phyloP scores from a whole-genome alignment of 2,329 filamentous ascomycete species.

The Penicillium sp. region DNA sequence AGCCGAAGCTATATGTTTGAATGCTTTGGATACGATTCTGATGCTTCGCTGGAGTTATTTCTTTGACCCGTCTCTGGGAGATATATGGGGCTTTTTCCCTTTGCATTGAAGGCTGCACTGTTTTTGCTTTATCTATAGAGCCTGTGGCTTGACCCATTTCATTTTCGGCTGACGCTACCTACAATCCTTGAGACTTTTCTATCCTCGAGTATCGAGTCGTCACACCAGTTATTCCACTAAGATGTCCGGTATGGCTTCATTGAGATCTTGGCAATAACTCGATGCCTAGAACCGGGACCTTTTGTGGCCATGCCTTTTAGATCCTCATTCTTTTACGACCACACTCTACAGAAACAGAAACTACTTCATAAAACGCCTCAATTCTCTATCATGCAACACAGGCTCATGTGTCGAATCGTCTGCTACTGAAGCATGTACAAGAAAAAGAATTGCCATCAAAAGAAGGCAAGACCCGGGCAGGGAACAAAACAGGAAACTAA shows the following conservation, averaged over 20 bases:
- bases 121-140: not conserved
- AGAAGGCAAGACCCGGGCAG: not conserved
- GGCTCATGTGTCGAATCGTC: conserved; percentile 11
- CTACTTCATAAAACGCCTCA: not conserved
- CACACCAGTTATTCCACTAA: not conserved
- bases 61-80: not conserved
- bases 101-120: not conserved
- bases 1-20: not conserved
- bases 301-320: not conserved
- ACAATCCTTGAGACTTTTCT: not conserved
- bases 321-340: not conserved
- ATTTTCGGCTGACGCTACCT: not conserved
- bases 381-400: conserved; percentile 12
- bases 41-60: not conserved
- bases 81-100: not conserved
- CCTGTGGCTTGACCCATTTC: not conserved
- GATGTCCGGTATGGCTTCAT: not conserved
- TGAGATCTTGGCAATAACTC: not conserved
- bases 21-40: not conserved
- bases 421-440: conserved; percentile 24
- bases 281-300: not conserved
- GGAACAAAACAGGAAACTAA: not conserved
- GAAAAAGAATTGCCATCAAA: conserved; percentile 11
- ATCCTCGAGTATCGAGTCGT: not conserved
- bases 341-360: not conserved